Evolutionary conservation across 1,284 basidiomycete species (phyloP).

Genomic region (Leccinum pachyderme): DNA sequence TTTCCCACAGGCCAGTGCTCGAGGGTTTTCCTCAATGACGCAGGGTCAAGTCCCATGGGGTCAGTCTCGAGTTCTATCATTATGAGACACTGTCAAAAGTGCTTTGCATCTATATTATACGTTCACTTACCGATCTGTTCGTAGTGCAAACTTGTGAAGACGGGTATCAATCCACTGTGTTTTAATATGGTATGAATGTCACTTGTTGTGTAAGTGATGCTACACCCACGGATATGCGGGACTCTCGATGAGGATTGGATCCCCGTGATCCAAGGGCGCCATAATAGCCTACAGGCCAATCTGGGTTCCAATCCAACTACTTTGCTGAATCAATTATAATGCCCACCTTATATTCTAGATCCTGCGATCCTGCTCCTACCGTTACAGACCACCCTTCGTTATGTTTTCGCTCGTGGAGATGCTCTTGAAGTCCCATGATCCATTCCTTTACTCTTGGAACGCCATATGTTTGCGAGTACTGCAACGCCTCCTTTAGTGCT

Average conservation of each 20-base stretch:
- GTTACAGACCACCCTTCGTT: constrained; percentile 1
- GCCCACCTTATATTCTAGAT: neutral
- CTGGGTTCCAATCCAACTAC: neutral
- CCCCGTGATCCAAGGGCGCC: constrained; percentile 1
- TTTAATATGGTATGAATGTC: neutral
- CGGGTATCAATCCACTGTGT: constrained; percentile 55
- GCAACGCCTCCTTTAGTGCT: constrained; percentile 1
- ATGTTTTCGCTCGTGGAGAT: neutral
- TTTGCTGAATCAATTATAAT: neutral
- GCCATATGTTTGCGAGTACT: neutral
- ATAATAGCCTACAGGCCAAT: neutral
- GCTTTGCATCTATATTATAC: neutral
- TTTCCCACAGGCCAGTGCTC: constrained; percentile 72
- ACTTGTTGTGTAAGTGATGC: neutral
- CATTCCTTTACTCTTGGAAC: constrained; percentile 1
- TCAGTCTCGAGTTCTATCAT: constrained; percentile 73
- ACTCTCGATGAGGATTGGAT: neutral
- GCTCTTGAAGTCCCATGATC: constrained; percentile 2
- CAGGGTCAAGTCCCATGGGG: constrained; percentile 64
- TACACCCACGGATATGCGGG: constrained; percentile 2
- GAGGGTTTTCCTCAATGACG: constrained; percentile 60
- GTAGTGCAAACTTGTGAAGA: constrained; percentile 53
- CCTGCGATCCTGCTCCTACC: constrained; percentile 4
- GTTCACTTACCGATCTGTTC: constrained; percentile 56
- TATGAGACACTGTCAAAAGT: neutral